Percentiles rank a stretch among this genome's conserved stretches.
Evolutionary conservation across 2,329 filamentous ascomycete genomes (phyloP).

Genomic region (Aspergillus felis): DNA sequence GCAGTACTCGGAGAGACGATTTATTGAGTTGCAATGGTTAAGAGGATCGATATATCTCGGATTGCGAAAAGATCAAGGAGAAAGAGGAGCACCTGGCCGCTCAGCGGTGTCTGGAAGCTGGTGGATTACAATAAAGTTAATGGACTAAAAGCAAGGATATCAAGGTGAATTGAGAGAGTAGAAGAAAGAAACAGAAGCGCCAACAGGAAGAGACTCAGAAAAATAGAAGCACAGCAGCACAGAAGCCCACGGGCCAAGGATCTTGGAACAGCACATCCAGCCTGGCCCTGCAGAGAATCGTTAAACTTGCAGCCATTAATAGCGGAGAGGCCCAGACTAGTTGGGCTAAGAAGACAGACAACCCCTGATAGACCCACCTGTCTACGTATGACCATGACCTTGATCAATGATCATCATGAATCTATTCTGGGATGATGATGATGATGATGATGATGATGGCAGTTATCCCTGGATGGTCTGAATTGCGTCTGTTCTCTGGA

Average conservation of each 20-base stretch:
- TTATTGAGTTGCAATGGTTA: not conserved
- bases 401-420: not conserved
- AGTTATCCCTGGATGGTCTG: not conserved
- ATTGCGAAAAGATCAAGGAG: not conserved
- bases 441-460: not conserved
- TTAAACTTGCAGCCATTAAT: not conserved
- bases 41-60: not conserved
- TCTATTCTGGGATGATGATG: not conserved
- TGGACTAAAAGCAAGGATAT: not conserved
- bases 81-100: conserved; percentile 3
- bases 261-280: not conserved
- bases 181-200: not conserved
- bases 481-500: not conserved
- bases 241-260: not conserved
- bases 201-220: not conserved
- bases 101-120: not conserved
- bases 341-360: not conserved
- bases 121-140: not conserved
- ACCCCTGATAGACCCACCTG: not conserved
- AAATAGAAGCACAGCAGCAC: not conserved
- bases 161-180: not conserved
- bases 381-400: not conserved
- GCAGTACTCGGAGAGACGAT: not conserved
- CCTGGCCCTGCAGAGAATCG: not conserved
- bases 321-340: not conserved